phyloP scores from a whole-genome alignment of 495 filamentous ascomycete species.

The Echria macrotheca region DNA sequence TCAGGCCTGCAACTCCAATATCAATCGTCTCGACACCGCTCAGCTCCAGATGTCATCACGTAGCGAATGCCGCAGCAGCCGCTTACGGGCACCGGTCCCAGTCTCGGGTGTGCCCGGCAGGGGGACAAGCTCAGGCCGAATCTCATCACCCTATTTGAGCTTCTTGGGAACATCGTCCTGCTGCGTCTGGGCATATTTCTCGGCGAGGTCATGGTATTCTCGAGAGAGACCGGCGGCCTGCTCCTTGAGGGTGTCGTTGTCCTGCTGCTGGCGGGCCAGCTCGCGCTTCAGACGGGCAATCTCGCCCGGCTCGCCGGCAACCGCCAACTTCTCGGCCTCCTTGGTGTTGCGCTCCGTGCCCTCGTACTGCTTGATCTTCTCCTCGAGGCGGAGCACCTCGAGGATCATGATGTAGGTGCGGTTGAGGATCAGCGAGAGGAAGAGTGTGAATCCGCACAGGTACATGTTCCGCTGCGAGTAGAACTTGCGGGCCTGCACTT shows the following conservation, averaged over 20 bases:
- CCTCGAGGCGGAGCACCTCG: conserved; percentile 87
- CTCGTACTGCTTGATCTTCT: conserved; percentile 82
- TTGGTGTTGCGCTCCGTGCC: conserved; percentile 70
- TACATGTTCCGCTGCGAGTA: conserved; percentile 99
- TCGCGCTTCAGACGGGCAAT: conserved; percentile 60
- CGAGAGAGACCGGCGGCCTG: conserved; percentile 68
- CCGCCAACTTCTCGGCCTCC: conserved; percentile 69
- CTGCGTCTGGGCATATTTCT: conserved; percentile 61
- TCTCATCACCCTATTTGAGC: conserved; percentile 46
- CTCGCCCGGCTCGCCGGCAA: conserved; percentile 57
- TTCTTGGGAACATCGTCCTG: conserved; percentile 57
- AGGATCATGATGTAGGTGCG: conserved; percentile 98
- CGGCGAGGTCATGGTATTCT: conserved; percentile 79
- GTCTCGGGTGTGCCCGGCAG: too few species aligned
- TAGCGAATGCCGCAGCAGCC: too few species aligned
- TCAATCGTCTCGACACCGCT: too few species aligned
- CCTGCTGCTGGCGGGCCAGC: conserved; percentile 63
- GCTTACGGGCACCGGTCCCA: too few species aligned
- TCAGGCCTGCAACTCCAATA: too few species aligned
- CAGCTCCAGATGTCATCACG: too few species aligned
- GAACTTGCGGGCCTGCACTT: conserved; percentile 98
- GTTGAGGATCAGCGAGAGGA: conserved; percentile 98
- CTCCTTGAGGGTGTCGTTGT: conserved; percentile 79
- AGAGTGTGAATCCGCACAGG: conserved; percentile 97
- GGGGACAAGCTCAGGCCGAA: conserved; percentile 18